These are phyloP conservation scores for Aphanomyces stellatus DNA, from an alignment of 352 stramenopile species.

Conservation along the genomic window DNA sequence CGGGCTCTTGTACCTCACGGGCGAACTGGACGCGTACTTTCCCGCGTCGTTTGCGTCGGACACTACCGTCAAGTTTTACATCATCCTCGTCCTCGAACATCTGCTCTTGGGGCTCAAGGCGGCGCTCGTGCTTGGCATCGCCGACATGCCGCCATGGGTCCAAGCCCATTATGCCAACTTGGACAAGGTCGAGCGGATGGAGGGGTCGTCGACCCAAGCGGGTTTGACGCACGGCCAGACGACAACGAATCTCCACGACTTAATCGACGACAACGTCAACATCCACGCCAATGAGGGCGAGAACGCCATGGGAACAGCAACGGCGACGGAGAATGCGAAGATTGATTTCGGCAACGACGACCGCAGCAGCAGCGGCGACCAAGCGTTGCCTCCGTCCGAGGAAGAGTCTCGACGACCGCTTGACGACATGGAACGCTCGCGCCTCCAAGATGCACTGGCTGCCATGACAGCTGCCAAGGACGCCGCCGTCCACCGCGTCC, in stretches of 20 bases:
- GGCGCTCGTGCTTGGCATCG: slow-evolving; percentile 49
- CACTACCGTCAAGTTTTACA: slow-evolving; percentile 56
- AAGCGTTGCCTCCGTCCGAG: background rate
- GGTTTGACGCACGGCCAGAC: background rate
- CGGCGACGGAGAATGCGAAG: background rate
- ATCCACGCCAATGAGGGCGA: background rate
- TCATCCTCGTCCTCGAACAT: slow-evolving; percentile 56
- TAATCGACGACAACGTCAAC: too few relatives aligned
- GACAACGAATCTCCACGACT: background rate
- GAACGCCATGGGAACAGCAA: background rate
- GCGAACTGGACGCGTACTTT: slow-evolving; percentile 27
- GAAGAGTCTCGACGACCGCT: background rate
- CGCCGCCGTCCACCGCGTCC: background rate
- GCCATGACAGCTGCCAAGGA: background rate
- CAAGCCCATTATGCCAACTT: background rate
- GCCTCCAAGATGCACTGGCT: background rate
- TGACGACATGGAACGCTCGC: background rate
- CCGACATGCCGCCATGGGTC: slow-evolving; percentile 65
- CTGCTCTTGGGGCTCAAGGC: slow-evolving; percentile 54
- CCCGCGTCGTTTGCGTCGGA: background rate
- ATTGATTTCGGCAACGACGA: background rate
- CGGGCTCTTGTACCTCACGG: slow-evolving; percentile 63
- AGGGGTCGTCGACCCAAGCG: background rate
- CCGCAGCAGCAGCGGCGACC: too few relatives aligned
- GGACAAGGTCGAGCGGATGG: background rate